Evolutionary conservation across 1,284 basidiomycete species (phyloP), one percentile per base, ranked within the genome.

Genomic region (Puccinia brachypodii): DNA sequence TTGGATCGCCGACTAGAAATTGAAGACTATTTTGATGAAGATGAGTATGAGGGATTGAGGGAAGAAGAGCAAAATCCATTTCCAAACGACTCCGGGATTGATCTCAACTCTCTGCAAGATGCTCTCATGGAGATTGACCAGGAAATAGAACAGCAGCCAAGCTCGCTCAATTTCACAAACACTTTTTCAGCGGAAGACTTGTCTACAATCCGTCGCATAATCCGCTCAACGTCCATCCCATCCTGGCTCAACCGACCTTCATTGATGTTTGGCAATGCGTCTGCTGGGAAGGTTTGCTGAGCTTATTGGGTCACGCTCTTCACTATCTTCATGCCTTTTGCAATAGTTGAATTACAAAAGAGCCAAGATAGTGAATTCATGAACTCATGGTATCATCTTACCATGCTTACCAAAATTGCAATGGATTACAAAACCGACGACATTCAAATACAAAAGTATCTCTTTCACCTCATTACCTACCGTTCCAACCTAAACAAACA

Each of bases 401-500:
- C 58, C 6, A 76, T 40, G n/a, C 62, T 76, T 22, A 64, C 75
- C 28, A 42, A 76, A 50, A 44, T 76, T 42, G 60, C 60, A 62
- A 76, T 66, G 56, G 33, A 40, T 16, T 66, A 76, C 60, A 22
- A 76, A n/a, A 66, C 42, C 2, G 42, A 50, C 44, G 75, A 76
- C 50, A n/a, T n/a, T 4, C 6, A 19, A 11, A 53, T 42, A 6
- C 64, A 78, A 14, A 16, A 16, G 11, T 78, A 78, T 78, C 25
- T 78, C 40, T 78, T 69, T 31, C 76, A 78, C 28, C 58, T 78
- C 47, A 69, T 33, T 31, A 28, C 44, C 40, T 78, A 78, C 25
- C 33, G 62, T n/a, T 78, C 64, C 64, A 69, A 69, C 44, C 8
- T 78, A 16, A 47, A 19, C 22, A 28, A 69, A 56, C 9, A 16